Percentiles rank a stretch among this genome's conserved stretches.
Conservation (phyloP, 768 basidiomycete genomes). For the Xerocomellus intermedius region DNA sequence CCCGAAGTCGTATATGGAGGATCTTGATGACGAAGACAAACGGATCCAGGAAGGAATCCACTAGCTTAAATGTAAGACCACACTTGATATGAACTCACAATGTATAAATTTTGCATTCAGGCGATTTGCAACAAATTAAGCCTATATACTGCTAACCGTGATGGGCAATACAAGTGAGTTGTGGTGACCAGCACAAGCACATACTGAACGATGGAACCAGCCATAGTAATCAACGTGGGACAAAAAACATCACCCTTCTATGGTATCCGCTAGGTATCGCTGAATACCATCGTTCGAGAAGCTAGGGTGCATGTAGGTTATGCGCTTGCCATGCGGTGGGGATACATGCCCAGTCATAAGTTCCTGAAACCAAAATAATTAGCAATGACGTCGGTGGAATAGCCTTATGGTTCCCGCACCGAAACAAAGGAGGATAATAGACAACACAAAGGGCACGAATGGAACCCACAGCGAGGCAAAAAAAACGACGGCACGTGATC, state of each 20-base stretch:
- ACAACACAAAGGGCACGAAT: neutral
- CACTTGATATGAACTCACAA: neutral
- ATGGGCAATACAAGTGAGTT: too few relatives aligned
- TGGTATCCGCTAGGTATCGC: too few relatives aligned
- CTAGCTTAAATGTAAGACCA: neutral
- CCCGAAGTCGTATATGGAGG: too few relatives aligned
- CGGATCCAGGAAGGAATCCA: too few relatives aligned
- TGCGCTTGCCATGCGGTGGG: neutral
- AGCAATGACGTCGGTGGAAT: neutral
- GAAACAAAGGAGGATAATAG: neutral
- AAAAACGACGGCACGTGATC: neutral
- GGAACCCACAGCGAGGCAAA: neutral
- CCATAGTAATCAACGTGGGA: neutral
- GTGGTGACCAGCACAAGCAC: neutral
- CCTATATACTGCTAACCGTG: neutral
- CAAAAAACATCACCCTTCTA: neutral
- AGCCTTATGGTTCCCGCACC: neutral
- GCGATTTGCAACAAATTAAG: neutral
- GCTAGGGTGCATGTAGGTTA: neutral
- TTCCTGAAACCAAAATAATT: neutral
- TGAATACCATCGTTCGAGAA: too few relatives aligned
- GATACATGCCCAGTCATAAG: neutral
- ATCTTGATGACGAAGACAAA: too few relatives aligned
- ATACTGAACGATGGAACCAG: neutral
- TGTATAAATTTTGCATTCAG: neutral